phyloP scores from a whole-genome alignment of 2,329 filamentous ascomycete species.

The Stachybotrys chlorohalonatus region DNA sequence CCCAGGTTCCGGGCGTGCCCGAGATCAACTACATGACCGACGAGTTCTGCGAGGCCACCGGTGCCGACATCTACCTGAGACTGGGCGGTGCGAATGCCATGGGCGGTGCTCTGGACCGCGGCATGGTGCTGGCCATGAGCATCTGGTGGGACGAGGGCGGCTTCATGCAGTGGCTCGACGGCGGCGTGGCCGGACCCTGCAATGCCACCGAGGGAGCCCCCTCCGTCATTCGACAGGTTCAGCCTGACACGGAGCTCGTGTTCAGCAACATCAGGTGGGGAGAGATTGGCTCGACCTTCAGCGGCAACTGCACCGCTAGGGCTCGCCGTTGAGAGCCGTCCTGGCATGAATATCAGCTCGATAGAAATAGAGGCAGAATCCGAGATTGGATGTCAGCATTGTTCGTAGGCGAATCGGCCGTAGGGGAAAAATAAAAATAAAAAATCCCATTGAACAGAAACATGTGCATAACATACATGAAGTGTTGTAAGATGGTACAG shows the following conservation, averaged over 20 bases:
- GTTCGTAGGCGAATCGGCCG: too few species aligned
- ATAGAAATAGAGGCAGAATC: too few species aligned
- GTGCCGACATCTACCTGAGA: conserved; percentile 18
- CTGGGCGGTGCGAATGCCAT: conserved; percentile 34
- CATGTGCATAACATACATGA: background rate
- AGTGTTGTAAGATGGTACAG: too few species aligned
- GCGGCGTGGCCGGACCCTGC: conserved; percentile 39
- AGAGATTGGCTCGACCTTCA: conserved; percentile 43
- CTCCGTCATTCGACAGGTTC: conserved; percentile 31
- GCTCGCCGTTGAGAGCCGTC: too few species aligned
- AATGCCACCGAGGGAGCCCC: conserved; percentile 43
- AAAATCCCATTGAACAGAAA: background rate
- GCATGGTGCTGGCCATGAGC: conserved; percentile 42
- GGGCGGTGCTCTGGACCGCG: conserved; percentile 34
- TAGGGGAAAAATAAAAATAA: too few species aligned
- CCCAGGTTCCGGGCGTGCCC: conserved; percentile 8
- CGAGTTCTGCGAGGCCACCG: conserved; percentile 22
- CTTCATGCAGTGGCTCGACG: conserved; percentile 46
- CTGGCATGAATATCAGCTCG: too few species aligned
- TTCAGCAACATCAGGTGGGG: conserved; percentile 52
- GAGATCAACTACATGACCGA: conserved; percentile 27
- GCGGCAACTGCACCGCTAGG: background rate
- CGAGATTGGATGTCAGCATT: too few species aligned
- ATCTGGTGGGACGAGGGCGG: conserved; percentile 45
- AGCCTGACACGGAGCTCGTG: conserved; percentile 39